Percentiles rank a stretch among this genome's conserved stretches.
Evolutionary conservation across 306 rosid species (phyloP).

Genomic region (Begonia fuchsioides): DNA sequence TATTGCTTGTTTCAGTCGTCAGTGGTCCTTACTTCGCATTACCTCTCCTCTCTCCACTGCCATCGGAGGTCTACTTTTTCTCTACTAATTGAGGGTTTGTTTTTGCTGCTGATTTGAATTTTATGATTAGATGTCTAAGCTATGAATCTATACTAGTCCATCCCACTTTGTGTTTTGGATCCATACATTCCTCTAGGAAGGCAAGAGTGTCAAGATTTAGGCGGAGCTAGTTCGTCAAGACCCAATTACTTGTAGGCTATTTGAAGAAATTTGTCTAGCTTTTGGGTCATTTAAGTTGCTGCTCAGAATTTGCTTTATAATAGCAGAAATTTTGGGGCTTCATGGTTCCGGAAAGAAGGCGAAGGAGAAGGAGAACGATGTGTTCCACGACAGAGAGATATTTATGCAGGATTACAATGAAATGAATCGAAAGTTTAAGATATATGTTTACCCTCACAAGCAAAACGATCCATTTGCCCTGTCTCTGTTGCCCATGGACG

Average conservation of each 20-base stretch:
- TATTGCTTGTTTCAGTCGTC: too few relatives aligned
- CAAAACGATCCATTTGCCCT: slow-evolving; percentile 51
- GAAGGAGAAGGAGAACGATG: slow-evolving; percentile 15
- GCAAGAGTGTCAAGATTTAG: too few relatives aligned
- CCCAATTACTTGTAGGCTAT: slow-evolving; percentile 1
- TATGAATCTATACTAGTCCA: too few relatives aligned
- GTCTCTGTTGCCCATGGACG: slow-evolving; percentile 42
- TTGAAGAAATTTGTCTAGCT: slow-evolving; percentile 2
- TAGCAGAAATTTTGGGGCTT: slow-evolving; percentile 6
- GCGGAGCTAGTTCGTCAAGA: neutral
- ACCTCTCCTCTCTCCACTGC: neutral
- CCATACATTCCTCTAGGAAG: too few relatives aligned
- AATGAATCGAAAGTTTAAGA: slow-evolving; percentile 70
- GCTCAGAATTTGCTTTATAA: neutral
- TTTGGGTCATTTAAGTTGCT: slow-evolving; percentile 1
- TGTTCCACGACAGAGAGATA: slow-evolving; percentile 47
- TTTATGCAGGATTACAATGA: slow-evolving; percentile 58
- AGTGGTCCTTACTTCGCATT: neutral
- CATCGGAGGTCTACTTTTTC: too few relatives aligned
- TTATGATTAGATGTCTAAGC: too few relatives aligned
- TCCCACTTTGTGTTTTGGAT: too few relatives aligned
- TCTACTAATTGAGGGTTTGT: too few relatives aligned
- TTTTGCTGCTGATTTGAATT: too few relatives aligned
- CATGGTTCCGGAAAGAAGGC: slow-evolving; percentile 30
- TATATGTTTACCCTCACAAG: slow-evolving; percentile 76